Percentiles rank a stretch among this genome's conserved stretches.
These are phyloP conservation scores for Aspergillus homomorphus DNA, from an alignment of 495 filamentous ascomycete genomes.

Conservation along the genomic window DNA sequence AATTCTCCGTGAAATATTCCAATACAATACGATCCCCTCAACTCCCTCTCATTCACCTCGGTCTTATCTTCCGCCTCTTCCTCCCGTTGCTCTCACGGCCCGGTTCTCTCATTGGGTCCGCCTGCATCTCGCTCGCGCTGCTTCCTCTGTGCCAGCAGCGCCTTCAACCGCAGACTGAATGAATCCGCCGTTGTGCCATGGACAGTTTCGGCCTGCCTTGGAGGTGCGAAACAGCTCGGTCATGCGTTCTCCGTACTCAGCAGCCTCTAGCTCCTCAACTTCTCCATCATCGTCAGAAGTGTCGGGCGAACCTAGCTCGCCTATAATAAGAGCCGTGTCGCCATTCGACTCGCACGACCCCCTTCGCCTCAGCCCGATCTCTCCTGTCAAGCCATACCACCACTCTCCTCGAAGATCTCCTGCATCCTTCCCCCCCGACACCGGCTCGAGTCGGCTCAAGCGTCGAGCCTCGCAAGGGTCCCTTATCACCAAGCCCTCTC, in stretches of 20 bases:
- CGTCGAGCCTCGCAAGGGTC: constrained; percentile 45
- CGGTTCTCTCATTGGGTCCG: neutral
- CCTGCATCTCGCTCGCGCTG: constrained; percentile 8
- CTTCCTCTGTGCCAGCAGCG: constrained; percentile 8
- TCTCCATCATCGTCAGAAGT: constrained; percentile 16
- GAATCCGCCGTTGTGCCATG: constrained; percentile 39
- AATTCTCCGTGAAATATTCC: neutral
- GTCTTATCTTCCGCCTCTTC: neutral
- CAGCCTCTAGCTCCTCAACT: constrained; percentile 12
- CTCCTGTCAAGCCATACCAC: constrained; percentile 11
- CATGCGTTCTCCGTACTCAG: constrained; percentile 28
- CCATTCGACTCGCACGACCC: constrained; percentile 15
- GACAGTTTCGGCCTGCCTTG: constrained; percentile 31
- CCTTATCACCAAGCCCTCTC: constrained; percentile 36
- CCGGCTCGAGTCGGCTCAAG: constrained; percentile 26
- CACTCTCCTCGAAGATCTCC: constrained; percentile 16
- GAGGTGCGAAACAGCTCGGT: constrained; percentile 26
- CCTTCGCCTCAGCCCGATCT: constrained; percentile 18
- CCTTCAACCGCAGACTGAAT: constrained; percentile 28
- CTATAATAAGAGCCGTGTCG: constrained; percentile 17
- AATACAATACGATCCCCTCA: neutral
- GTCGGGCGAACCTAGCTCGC: constrained; percentile 13
- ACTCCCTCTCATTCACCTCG: neutral
- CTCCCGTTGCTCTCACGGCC: neutral
- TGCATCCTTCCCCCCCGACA: constrained; percentile 16